Base-by-base conservation (phyloP, 441 rosid species). In the Brassica balearica region DNA sequence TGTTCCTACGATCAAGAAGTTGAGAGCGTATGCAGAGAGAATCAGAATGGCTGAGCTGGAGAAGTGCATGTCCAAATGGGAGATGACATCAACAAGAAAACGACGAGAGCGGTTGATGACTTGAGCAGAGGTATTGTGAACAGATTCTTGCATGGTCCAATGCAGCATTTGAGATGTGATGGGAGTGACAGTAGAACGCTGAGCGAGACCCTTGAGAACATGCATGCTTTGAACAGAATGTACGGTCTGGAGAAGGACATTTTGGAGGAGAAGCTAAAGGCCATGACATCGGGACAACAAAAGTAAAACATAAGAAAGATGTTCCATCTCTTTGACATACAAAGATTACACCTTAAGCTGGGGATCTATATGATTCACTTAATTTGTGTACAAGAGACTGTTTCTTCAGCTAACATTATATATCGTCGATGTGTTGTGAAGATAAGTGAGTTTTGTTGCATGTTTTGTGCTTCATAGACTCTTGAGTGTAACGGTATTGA, bases 61-160 rank as follows among this genome's bases (percentile, higher is more conserved):
- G 72, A 95, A 93, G 84, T 95, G 98, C 75, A 77, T 93, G 43
- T 89, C 97, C n/a, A 95, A 95, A 85, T 93, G 97, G 99, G 99
- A 25, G 97, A 91, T 68, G 94, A 89, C 73, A 43, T 91, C 68
- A 80, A 97, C 17, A 88, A 93, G 92, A 93, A 95, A 82, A 87
- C 93, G 11, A 89, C 79, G 80, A 88, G 85, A 78, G 98, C 94
- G 0, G 95, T 95, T 41, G 97, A 95, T 74, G 98, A 95, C 78
- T 91, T 93, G 61, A 95, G 97, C 84, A 85, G 96, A 2, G 98
- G 98, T 8, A 93, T 95, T n/a, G 89, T 95, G 75, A 95, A 95
- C 85, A 93, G 92, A 86, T 89, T 95, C 73, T 91, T 95, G 48
- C 98, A 93, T 20, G 99, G 99, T 73, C 99, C 99, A 36, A 93